phyloP scores from a whole-genome alignment of 148 eudicot genomes.

The Chenopodium album region DNA sequence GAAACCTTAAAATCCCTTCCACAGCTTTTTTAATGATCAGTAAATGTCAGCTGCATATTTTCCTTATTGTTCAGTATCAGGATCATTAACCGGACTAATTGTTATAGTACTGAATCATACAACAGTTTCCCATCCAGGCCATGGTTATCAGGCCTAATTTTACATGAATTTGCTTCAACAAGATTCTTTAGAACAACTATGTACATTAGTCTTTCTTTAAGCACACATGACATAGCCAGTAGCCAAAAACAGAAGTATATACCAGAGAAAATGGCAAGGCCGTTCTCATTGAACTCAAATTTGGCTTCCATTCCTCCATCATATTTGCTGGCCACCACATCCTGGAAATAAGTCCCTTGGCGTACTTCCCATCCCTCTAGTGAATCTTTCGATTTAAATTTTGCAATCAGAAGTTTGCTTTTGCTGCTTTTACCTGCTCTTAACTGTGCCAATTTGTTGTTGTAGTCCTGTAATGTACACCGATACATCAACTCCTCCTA shows the following conservation, averaged over 20 bases:
- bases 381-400: slow-evolving; percentile 76
- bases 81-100: background rate
- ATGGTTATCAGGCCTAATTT: background rate
- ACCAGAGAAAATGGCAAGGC: slow-evolving; percentile 91
- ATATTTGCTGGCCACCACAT: slow-evolving; percentile 69
- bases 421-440: slow-evolving; percentile 99
- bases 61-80: background rate
- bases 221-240: background rate
- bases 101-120: background rate
- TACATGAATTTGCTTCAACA: background rate
- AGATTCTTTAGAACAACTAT: background rate
- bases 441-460: slow-evolving; percentile 82
- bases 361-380: slow-evolving; percentile 80
- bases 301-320: slow-evolving; percentile 95
- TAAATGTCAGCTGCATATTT: background rate
- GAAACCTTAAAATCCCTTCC: background rate
- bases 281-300: slow-evolving; percentile 63
- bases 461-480: slow-evolving; percentile 63
- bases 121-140: background rate
- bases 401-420: slow-evolving; percentile 85
- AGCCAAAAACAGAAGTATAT: slow-evolving; percentile 2
- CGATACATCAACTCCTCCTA: slow-evolving; percentile 6
- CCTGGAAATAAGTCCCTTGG: slow-evolving; percentile 87
- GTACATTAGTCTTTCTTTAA: background rate
- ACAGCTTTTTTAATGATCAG: background rate